Base-by-base conservation (phyloP, 108 stramenopile species). In the Fragilaria crotonensis region DNA sequence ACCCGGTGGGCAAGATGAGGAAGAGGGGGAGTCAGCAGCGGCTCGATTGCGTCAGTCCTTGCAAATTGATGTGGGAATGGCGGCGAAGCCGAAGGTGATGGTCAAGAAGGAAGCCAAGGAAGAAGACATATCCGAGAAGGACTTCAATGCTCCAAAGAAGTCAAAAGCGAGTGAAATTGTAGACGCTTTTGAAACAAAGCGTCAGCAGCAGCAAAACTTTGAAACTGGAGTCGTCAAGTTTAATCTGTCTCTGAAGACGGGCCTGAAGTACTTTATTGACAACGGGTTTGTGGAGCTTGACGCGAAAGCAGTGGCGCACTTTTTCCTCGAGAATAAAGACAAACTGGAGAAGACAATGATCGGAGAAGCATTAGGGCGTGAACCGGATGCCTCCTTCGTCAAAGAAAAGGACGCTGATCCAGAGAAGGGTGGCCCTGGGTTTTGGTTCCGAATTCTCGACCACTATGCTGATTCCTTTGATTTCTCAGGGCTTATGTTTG, bases 301-400 rank as follows among this genome's bases (percentile, higher is more conserved):
- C 27, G 96, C 99, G 1, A 65, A 70, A 17, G 83, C 69, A 14
- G 81, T 99, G 60, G 99, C 98, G 4, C 56, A 55, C 5, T 98
- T 96, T 59, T 79, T 99, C 52, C 66, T 79, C 21, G 81, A 70
- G 25, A 76, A 97, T 56, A 83, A 76, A 49, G 97, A 98, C 59
- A 77, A 73, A 46, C 76, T 99, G n/a, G 97, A 98, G 74, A 99
- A 99, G 76, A 99, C 97, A 5, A 90, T 91, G 76, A 97, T 96
- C 52, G 99, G 99, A 19, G 99, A 98, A 73, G 90, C 83, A 14
- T 66, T 99, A 31, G 99, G 99, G 20, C 90, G 84, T 60, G 98
- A 98, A 68, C 77, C 89, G 18, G 94, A 96, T 51, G 87, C 96
- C 62, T 75, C 83, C 14, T 94, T 94, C 64, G 75, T 90, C 41